A percentile compares a stretch with the other conserved stretches of the same genome.
Evolutionary conservation across 1,284 basidiomycete genomes (phyloP).

Genomic region (Porogramme epimiltina): DNA sequence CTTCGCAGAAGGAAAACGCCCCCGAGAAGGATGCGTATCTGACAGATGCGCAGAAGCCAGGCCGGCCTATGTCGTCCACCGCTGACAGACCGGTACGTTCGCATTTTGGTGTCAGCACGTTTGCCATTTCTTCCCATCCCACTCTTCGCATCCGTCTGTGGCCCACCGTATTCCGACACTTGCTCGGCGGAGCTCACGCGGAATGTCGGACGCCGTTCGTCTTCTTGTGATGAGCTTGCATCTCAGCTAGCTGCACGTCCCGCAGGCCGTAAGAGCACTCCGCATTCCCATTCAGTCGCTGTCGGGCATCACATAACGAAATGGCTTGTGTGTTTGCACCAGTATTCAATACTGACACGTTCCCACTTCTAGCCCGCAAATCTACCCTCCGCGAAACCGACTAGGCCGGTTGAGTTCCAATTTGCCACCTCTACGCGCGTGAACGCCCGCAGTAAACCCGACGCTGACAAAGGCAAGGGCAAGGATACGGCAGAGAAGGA

Average conservation of each 20-base stretch:
- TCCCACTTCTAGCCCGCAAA: slow-evolving; percentile 26
- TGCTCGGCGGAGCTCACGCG: too few species aligned
- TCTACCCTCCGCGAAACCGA: slow-evolving; percentile 40
- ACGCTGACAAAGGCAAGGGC: slow-evolving; percentile 11
- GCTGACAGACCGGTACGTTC: slow-evolving; percentile 27
- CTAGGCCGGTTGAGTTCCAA: slow-evolving; percentile 51
- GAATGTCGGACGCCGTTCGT: too few species aligned
- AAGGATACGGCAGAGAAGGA: too few species aligned
- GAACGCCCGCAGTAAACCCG: slow-evolving; percentile 35
- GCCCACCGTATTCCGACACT: too few species aligned
- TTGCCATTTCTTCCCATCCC: background rate
- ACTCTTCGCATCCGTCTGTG: background rate
- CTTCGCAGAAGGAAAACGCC: slow-evolving; percentile 17
- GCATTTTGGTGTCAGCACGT: too few species aligned
- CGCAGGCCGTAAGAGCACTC: too few species aligned
- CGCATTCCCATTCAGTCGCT: too few species aligned
- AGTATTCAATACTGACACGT: slow-evolving; percentile 11
- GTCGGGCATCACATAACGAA: too few species aligned
- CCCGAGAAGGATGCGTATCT: slow-evolving; percentile 10
- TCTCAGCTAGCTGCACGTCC: too few species aligned
- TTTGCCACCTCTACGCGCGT: slow-evolving; percentile 49
- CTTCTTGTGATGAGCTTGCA: too few species aligned
- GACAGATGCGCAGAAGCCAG: slow-evolving; percentile 9
- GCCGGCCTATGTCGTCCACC: slow-evolving; percentile 9
- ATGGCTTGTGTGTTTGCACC: too few species aligned